Evolutionary conservation across 2,329 filamentous ascomycete genomes (phyloP), one percentile per base, ranked within the genome.

Genomic region (Exophiala sideris): DNA sequence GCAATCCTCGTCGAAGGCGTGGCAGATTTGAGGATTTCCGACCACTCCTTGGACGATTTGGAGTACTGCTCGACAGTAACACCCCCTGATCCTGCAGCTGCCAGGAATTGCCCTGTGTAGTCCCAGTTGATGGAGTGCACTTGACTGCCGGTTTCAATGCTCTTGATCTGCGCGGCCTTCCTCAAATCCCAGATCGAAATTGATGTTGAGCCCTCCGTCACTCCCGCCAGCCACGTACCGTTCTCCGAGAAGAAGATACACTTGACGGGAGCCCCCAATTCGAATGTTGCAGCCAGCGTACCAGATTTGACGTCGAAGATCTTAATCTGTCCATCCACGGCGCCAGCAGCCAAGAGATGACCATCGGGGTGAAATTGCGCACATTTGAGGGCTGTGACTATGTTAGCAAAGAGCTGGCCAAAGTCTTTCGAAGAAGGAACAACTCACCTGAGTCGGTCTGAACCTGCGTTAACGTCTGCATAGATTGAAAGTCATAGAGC

Each of bases 291-390:
- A 24, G 89, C 89, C 61, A 84, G 80, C 56, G 86, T 82, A 35
- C 91, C 87, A 0, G 83, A 88, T 71, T 88, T 91, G 62, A 91
- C 86, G 71, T 96, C 88, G 73, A 88, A 97, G 49, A 99, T 82
- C 70, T 91, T 89, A 69, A 99, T 87, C 54, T 90, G 84, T 41
- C 90, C 90, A 45, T 87, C 80, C 8, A 76, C 76, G n/a, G 87
- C 88, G 59, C 92, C 94, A 2, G 87, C 88, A 36, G 90, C 92
- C 64, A 97, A 84, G 5, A 99, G 80, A 68, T 96, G 89, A n/a
- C 94, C 94, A 67, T 99, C 94, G 5, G 95, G 94, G 69, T 99
- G 94, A 79, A 99, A 97, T 33, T 87, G 83, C 60, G 85, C 88
- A 47, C 85, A 82, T 1, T 87, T 88, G 42, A 95, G 76, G 57